Evolutionary conservation across 768 basidiomycete genomes (phyloP).

Genomic region (Macrolepiota fuliginosa): DNA sequence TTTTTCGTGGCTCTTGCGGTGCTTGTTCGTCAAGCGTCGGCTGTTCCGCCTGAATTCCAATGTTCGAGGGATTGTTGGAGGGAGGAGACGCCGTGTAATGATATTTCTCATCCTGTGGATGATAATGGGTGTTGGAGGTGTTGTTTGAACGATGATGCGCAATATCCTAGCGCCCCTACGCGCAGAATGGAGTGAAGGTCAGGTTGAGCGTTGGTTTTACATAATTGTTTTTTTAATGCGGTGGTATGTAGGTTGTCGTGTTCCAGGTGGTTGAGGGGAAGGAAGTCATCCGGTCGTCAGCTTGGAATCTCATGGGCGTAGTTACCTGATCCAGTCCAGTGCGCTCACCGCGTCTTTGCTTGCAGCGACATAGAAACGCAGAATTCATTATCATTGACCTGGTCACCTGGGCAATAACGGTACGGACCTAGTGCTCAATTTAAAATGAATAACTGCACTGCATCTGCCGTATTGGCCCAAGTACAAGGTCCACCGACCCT

Average conservation of each 20-base stretch:
- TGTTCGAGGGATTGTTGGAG: slow-evolving; percentile 5
- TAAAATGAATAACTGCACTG: no score
- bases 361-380: no score
- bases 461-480: not conserved
- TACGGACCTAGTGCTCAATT: no score
- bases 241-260: not conserved
- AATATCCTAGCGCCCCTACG: not conserved
- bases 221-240: not conserved
- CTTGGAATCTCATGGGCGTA: no score
- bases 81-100: slow-evolving; percentile 1
- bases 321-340: no score
- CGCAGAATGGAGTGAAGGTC: not conserved
- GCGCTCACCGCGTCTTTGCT: no score
- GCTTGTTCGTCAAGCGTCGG: not conserved
- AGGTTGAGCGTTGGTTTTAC: not conserved
- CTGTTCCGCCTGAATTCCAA: slow-evolving; percentile 9
- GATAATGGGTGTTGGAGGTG: slow-evolving; percentile 12
- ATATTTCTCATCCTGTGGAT: slow-evolving; percentile 5
- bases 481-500: not conserved
- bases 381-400: no score
- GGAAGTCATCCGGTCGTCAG: no score
- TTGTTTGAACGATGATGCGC: not conserved
- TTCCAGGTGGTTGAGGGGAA: no score
- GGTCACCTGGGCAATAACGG: no score
- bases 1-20: not conserved